A percentile compares a stretch with the other conserved stretches of the same genome.
These are phyloP conservation scores for Penicillium oxalicum DNA, from an alignment of 2,329 filamentous ascomycete species.

Conservation along the genomic window DNA sequence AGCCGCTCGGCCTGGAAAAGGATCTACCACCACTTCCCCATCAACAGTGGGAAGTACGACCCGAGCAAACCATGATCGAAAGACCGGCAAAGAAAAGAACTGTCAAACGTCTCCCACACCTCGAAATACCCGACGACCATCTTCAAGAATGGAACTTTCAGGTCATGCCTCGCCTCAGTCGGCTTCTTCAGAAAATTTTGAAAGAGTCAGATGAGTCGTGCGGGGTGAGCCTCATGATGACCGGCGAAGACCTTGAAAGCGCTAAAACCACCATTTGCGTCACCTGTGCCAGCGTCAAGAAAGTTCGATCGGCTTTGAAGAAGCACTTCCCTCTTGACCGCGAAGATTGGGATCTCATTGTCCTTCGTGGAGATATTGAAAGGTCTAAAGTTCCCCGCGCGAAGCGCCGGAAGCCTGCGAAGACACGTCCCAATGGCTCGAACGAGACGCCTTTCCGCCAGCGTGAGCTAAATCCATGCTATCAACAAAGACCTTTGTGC, in stretches of 20 bases:
- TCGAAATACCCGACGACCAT: slow-evolving; percentile 51
- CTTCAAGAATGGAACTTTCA: slow-evolving; percentile 55
- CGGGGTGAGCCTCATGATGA: slow-evolving; percentile 55
- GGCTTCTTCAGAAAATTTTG: slow-evolving; percentile 53
- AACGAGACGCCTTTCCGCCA: slow-evolving; percentile 25
- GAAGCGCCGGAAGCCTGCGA: slow-evolving; percentile 35
- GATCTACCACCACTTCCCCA: slow-evolving; percentile 13
- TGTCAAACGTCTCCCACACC: slow-evolving; percentile 41
- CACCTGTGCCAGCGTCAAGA: slow-evolving; percentile 54
- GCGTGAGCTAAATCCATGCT: slow-evolving; percentile 58
- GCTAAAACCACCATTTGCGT: slow-evolving; percentile 59
- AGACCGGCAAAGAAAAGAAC: slow-evolving; percentile 35
- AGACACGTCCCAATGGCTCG: slow-evolving; percentile 22
- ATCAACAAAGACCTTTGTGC: slow-evolving; percentile 71
- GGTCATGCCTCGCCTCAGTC: slow-evolving; percentile 53
- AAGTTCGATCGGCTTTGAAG: slow-evolving; percentile 53
- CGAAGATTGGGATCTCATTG: slow-evolving; percentile 53
- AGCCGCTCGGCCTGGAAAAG: slow-evolving; percentile 15
- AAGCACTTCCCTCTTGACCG: slow-evolving; percentile 54
- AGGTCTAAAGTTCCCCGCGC: slow-evolving; percentile 48
- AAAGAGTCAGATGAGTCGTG: slow-evolving; percentile 56
- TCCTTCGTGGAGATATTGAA: slow-evolving; percentile 54
- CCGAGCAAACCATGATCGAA: slow-evolving; percentile 26
- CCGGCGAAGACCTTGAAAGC: slow-evolving; percentile 52
- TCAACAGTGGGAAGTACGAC: slow-evolving; percentile 11